Percentiles rank a stretch among this genome's conserved stretches.
phyloP scores from a whole-genome alignment of 805 yeast genomes.

The Saccharomyces kudriavzevii region DNA sequence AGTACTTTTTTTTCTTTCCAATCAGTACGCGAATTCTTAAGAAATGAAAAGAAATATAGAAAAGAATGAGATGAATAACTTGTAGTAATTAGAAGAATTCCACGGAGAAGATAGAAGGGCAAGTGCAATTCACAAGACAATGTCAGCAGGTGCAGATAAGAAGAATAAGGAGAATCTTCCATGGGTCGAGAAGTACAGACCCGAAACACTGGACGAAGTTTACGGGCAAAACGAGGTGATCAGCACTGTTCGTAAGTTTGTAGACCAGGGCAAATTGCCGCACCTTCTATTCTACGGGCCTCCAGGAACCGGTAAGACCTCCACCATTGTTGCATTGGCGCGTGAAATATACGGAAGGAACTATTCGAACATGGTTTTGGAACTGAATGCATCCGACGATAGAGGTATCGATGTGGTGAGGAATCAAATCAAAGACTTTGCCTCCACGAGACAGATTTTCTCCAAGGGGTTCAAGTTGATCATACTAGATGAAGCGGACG shows the following conservation, averaged over 20 bases:
- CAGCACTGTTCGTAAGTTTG: conserved; percentile 75
- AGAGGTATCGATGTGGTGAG: conserved; percentile 98
- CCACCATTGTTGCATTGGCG: conserved; percentile 82
- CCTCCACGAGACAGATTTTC: conserved; percentile 91
- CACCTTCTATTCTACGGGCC: conserved; percentile 93
- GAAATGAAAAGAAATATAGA: background rate
- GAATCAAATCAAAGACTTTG: conserved; percentile 92
- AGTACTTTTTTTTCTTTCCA: background rate
- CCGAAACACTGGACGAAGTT: conserved; percentile 72
- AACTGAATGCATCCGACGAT: conserved; percentile 93
- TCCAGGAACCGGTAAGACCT: conserved; percentile 90
- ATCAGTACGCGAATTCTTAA: background rate
- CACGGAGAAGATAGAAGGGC: background rate
- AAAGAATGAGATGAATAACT: background rate
- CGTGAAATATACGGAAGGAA: conserved; percentile 76
- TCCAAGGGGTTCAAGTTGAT: conserved; percentile 77
- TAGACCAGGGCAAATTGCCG: conserved; percentile 75
- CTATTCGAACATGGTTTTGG: conserved; percentile 83
- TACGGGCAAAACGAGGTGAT: conserved; percentile 87
- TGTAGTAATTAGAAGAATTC: background rate
- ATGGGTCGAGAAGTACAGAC: conserved; percentile 96
- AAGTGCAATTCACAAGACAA: background rate
- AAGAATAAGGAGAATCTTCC: conserved; percentile 45
- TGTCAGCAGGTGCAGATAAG: background rate
- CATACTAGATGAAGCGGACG: conserved; percentile 92